Conservation (phyloP, 305 asterid species). For the Stenogyne calaminthoides region DNA sequence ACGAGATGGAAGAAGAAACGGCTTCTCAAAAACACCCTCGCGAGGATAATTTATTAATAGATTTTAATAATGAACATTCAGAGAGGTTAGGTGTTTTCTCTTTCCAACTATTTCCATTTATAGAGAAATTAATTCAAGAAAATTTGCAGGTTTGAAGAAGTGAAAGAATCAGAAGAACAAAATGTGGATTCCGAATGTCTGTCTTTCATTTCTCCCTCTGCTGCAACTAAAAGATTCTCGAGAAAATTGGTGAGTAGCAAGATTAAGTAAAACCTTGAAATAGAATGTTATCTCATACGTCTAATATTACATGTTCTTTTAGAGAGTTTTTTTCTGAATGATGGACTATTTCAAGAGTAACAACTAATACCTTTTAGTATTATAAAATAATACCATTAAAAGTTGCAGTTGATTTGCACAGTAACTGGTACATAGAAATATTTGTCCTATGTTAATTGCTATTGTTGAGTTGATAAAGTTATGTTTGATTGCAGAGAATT, state of each 20-base stretch:
- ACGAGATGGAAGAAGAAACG: conserved; percentile 19
- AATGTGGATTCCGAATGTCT: conserved; percentile 1
- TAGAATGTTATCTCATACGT: not conserved
- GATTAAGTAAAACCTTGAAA: not conserved
- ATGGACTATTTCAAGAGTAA: not conserved
- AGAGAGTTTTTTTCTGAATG: not conserved
- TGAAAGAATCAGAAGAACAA: not conserved
- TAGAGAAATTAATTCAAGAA: not conserved
- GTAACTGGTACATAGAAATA: too few relatives aligned
- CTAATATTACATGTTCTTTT: too few relatives aligned
- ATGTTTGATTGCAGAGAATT: conserved; percentile 26
- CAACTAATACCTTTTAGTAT: too few relatives aligned
- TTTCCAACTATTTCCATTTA: not conserved
- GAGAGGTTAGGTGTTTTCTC: conserved; percentile 11
- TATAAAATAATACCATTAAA: too few relatives aligned
- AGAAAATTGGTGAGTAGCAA: conserved; percentile 23
- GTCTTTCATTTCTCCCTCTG: not conserved
- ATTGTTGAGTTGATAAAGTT: not conserved
- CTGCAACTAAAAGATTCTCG: not conserved
- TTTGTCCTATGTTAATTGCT: too few relatives aligned
- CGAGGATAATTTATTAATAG: not conserved
- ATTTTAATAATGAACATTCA: not conserved
- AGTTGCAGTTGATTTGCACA: too few relatives aligned
- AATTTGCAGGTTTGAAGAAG: conserved; percentile 21
- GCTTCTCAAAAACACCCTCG: conserved; percentile 1